Base-by-base conservation (phyloP, 2,329 filamentous ascomycete genomes). In the Neurospora sp. region DNA sequence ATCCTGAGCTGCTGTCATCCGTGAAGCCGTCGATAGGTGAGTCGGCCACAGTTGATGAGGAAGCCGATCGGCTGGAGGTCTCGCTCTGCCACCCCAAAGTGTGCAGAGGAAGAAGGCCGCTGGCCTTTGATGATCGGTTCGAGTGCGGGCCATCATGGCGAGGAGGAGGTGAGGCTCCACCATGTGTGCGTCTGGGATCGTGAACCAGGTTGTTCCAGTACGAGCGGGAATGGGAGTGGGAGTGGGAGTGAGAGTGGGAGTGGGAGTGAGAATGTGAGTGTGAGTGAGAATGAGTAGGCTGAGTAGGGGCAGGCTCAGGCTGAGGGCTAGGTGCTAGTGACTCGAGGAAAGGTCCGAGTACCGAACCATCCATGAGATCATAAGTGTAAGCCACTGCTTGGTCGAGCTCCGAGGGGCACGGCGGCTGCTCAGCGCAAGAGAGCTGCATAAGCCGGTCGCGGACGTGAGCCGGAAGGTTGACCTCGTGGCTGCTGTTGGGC, bases 281-380 rank as follows among this genome's bases (percentile, higher is more conserved):
- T 58, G 46, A 58, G 23, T 58, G 52, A 58, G 52, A 58, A 58
- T 33, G 23, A 62, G 28, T 62, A 62, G 52, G 52, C 36, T 83
- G 80, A 17, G 74, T 70, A 10, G 76, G 73, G 17, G 76, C 75
- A 13, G 82, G 81, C 1, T 79, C 71, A 0, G 75, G 68, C 1
- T 82, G 77, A 5, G 52, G 52, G 52, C 13, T 62, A n/a, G 52
- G 52, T 17, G 81, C 76, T n/a, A 86, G 81, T 0, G 86, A 87
- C 73, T 97, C 95, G 69, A 98, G 85, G 78, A 98, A 99, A 0
- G 95, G 94, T 0, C 97, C 90, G 68, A 98, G 84, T 0, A 98
- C 92, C 3, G 94, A 97, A 78, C 98, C 96, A 76, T 97, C 96
- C 94, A 99, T 98, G 70, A 99, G 84, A 75, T 98, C 96, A 79